Base-by-base conservation (phyloP, 345 rosid genomes). In the Isatis tinctoria region DNA sequence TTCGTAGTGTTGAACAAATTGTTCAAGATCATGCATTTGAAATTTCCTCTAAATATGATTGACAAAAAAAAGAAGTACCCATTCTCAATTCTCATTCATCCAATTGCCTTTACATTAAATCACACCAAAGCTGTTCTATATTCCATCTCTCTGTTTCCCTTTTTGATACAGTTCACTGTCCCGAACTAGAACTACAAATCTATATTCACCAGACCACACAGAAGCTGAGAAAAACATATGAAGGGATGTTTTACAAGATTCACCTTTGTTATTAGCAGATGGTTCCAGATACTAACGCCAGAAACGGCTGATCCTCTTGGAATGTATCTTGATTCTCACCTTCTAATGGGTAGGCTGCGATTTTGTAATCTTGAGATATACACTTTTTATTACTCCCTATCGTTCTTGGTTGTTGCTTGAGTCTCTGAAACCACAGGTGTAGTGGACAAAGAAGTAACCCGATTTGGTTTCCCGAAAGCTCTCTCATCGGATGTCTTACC, bases 401-500 rank as follows among this genome's bases (percentile, higher is more conserved):
- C 48, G 28, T 40, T 53, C 28, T 60, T 77, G 64, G 61, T 32
- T 60, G 75, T 60, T 59, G 67, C 18, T 60, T 14, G 56, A 16
- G 51, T 68, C 54, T 65, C 74, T 36, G 72, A 60, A 53, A 56
- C 78, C 22, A 71, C 66, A 32, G 54, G 64, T 53, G 32, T 37
- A 40, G 67, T 30, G 60, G 49, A 48, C 45, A 48, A 64, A 18
- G 71, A 63, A 14, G 71, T 49, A 63, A 53, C 70, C 37, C 40
- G 24, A 20, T 65, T 61, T 28, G 56, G 78, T 63, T 60, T 82
- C 70, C 63, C 57, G 8, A 45, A 60, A 24, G 40, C 79, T 51
- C 74, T 81, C 75, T 71, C 63, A 22, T 70, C 87, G 8, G 48
- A 2, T 59, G 75, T 87, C 73, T 65, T 86, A 60, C 57, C 74